Conservation (phyloP, 148 eudicot species). For the Simmondsia chinensis region DNA sequence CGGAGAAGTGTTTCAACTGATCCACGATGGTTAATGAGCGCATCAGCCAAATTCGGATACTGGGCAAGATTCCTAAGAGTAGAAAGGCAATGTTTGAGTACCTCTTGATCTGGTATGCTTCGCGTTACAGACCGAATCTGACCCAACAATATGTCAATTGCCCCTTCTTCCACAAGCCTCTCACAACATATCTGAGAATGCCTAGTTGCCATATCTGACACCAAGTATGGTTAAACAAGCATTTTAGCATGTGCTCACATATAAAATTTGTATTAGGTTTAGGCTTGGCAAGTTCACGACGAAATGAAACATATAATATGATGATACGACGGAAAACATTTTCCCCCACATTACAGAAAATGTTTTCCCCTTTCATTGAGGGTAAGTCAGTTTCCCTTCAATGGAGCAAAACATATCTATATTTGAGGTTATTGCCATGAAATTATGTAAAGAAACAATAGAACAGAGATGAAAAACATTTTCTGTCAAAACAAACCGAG, state of each 20-base stretch:
- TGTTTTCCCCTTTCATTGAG: no score
- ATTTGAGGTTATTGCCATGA: no score
- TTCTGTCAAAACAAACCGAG: no score
- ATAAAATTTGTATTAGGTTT: no score
- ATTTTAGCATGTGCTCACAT: background rate
- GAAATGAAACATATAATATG: no score
- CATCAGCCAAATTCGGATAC: slow-evolving; percentile 55
- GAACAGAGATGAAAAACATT: no score
- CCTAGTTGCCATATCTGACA: slow-evolving; percentile 68
- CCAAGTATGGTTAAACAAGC: background rate
- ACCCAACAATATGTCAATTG: slow-evolving; percentile 55
- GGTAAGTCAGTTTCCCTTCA: no score
- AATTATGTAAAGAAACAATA: no score
- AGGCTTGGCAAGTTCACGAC: no score
- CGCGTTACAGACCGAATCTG: slow-evolving; percentile 75
- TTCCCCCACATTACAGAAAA: no score
- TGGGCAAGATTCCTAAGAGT: slow-evolving; percentile 76
- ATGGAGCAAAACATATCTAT: no score
- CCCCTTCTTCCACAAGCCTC: slow-evolving; percentile 84
- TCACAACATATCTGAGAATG: slow-evolving; percentile 88
- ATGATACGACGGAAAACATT: no score
- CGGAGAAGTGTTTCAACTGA: slow-evolving; percentile 45
- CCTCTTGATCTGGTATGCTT: slow-evolving; percentile 94
- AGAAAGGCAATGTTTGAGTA: slow-evolving; percentile 69
- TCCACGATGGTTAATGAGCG: slow-evolving; percentile 36